A percentile compares a stretch with the other conserved stretches of the same genome.
phyloP scores from a whole-genome alignment of 106 monocot genomes.

The Acorus gramineus region DNA sequence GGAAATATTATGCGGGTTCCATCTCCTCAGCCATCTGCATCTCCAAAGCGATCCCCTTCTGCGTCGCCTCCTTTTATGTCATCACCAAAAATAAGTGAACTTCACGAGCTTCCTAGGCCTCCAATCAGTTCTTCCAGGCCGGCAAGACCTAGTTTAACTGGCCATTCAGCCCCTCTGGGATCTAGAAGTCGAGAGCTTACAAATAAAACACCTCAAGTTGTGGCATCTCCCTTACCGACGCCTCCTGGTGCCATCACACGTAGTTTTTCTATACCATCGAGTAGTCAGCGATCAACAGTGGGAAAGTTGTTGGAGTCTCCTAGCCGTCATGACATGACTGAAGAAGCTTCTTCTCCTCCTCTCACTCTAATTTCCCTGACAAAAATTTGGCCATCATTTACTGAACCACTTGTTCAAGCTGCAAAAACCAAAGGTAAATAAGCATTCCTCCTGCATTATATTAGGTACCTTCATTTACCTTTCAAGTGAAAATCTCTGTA shows the following conservation, averaged over 20 bases:
- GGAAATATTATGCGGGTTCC: background rate
- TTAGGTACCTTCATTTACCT: background rate
- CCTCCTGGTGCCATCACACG: constrained; percentile 33
- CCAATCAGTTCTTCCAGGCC: constrained; percentile 14
- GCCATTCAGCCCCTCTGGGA: constrained; percentile 46
- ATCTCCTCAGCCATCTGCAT: constrained; percentile 11
- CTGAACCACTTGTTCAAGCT: background rate
- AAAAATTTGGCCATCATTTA: background rate
- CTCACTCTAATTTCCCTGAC: constrained; percentile 15
- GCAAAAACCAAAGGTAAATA: constrained; percentile 19
- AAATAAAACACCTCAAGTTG: constrained; percentile 7
- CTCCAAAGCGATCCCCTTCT: constrained; percentile 19
- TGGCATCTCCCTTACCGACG: constrained; percentile 35
- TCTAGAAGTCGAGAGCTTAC: constrained; percentile 19
- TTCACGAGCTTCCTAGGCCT: constrained; percentile 67
- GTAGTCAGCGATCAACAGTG: constrained; percentile 30
- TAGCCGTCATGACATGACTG: constrained; percentile 9
- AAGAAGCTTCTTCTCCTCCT: constrained; percentile 22
- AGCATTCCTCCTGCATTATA: constrained; percentile 13
- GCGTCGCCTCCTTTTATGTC: constrained; percentile 28
- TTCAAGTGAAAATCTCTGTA: no score
- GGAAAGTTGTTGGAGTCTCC: constrained; percentile 8
- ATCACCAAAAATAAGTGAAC: constrained; percentile 44
- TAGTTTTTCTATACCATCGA: constrained; percentile 58
- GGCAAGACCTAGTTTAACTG: constrained; percentile 19